Evolutionary conservation across 805 yeast genomes (phyloP).

Genomic region (Priceomyces carsonii): DNA sequence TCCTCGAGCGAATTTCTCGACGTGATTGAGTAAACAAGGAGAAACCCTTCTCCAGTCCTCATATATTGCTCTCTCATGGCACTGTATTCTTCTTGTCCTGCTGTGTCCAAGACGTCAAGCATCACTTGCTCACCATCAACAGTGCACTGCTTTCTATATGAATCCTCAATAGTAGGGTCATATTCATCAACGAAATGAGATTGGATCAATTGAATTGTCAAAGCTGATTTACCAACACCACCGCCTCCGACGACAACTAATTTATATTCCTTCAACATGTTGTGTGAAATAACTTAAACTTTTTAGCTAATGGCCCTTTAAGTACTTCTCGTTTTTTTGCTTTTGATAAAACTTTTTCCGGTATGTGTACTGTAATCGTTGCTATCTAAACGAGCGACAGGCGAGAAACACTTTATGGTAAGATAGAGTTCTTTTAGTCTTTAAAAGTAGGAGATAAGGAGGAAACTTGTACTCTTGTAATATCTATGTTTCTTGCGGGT

Average conservation of each 20-base stretch:
- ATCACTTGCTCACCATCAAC: constrained; percentile 78
- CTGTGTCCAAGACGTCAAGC: constrained; percentile 90
- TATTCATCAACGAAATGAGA: constrained; percentile 96
- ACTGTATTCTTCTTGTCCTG: constrained; percentile 96
- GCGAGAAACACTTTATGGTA: no score
- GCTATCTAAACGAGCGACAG: no score
- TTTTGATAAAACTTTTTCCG: no score
- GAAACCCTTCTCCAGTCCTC: constrained; percentile 94
- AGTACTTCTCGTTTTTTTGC: no score
- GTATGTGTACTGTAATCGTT: no score
- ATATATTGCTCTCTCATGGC: constrained; percentile 87
- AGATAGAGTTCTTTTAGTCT: no score
- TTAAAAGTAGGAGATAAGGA: no score
- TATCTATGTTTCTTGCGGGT: no score
- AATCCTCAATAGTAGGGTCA: constrained; percentile 96
- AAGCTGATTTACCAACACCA: constrained; percentile 97
- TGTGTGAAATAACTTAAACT: neutral
- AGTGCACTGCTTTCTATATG: constrained; percentile 83
- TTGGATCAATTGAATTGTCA: constrained; percentile 93
- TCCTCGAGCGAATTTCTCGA: constrained; percentile 85
- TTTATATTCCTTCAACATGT: constrained; percentile 72
- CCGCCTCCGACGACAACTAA: constrained; percentile 98
- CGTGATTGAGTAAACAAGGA: constrained; percentile 85
- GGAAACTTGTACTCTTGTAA: no score
- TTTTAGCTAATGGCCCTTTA: no score